Evolutionary conservation across 345 rosid species (phyloP), one percentile per base, ranked within the genome.

Genomic region (Erysimum cheiranthoides): DNA sequence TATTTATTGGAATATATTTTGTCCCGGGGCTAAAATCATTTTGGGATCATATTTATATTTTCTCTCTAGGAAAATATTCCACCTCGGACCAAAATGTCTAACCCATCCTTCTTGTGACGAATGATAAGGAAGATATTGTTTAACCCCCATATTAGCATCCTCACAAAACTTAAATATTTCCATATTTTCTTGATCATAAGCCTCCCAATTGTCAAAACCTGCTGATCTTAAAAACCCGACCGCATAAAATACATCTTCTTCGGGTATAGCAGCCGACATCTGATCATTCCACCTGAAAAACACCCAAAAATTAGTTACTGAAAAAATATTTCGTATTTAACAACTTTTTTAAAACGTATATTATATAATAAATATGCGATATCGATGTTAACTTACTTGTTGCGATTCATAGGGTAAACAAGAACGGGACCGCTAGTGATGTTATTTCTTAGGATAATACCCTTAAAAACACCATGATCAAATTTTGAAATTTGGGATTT

Each of bases 21-120:
- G 99, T 65, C 99, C 99, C 0, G 97, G 97, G 3, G 99, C 86
- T n/a, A 92, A 69, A 47, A 92, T 77, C 82, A 68, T 80, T 79
- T 86, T 92, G 5, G 97, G 99, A 88, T 95, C 99, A 80, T 85
- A 95, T 70, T 57, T 82, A 32, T 71, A 60, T 82, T 95, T 95
- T 59, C 89, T 85, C 10, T 82, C 73, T 3, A 43, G 35, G 54
- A 90, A 92, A 27, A 31, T 62, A 25, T 49, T 70, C 99, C 99
- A 95, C 76, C 80, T 95, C 5, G 90, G 54, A 14, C 97, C 97
- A 73, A 92, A 92, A 81, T 94, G 96, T 10, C 56, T 71, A 31
- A 56, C 73, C 99, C 99, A 95, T 16, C 82, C 87, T 66, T 82
- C 76, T 73, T 71, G 79, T 1, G 76, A 85, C 3, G 65, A 57